Evolutionary conservation across 768 basidiomycete genomes (phyloP).

Genomic region (Termitomyces sp.): DNA sequence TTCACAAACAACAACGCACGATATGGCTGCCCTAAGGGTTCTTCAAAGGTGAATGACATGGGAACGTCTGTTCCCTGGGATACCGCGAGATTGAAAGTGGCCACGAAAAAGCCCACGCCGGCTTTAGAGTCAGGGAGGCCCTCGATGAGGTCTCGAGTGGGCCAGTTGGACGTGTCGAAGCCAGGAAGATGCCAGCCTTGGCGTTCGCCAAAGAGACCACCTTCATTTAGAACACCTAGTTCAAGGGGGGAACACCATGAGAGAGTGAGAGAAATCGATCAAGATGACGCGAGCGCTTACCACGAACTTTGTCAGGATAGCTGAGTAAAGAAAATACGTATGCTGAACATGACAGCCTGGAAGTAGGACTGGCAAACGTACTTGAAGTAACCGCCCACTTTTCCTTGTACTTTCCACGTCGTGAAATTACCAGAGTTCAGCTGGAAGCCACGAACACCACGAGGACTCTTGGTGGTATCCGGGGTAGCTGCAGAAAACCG

Average conservation of each 20-base stretch:
- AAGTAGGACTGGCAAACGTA: slow-evolving; percentile 23
- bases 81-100: slow-evolving; percentile 61
- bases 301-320: slow-evolving; percentile 65
- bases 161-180: slow-evolving; percentile 61
- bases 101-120: slow-evolving; percentile 80
- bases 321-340: slow-evolving; percentile 27
- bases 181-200: slow-evolving; percentile 72
- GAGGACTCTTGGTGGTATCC: slow-evolving; percentile 62
- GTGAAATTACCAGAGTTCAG: slow-evolving; percentile 57
- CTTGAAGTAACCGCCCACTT: slow-evolving; percentile 65
- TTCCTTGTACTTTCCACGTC: slow-evolving; percentile 71
- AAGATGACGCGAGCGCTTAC: slow-evolving; percentile 9
- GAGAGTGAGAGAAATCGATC: neutral
- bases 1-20: slow-evolving; percentile 74
- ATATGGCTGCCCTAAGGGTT: slow-evolving; percentile 55
- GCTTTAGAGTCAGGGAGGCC: slow-evolving; percentile 54
- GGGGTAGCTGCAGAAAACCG: slow-evolving; percentile 25
- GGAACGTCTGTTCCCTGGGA: slow-evolving; percentile 57
- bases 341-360: neutral
- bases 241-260: neutral
- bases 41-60: slow-evolving; percentile 68
- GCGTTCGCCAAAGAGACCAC: slow-evolving; percentile 67
- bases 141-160: slow-evolving; percentile 42
- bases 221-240: slow-evolving; percentile 60
- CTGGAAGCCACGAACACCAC: slow-evolving; percentile 73